Evolutionary conservation across 495 filamentous ascomycete genomes (phyloP), one percentile per base, ranked within the genome.

Genomic region (Hyaloscypha variabilis): DNA sequence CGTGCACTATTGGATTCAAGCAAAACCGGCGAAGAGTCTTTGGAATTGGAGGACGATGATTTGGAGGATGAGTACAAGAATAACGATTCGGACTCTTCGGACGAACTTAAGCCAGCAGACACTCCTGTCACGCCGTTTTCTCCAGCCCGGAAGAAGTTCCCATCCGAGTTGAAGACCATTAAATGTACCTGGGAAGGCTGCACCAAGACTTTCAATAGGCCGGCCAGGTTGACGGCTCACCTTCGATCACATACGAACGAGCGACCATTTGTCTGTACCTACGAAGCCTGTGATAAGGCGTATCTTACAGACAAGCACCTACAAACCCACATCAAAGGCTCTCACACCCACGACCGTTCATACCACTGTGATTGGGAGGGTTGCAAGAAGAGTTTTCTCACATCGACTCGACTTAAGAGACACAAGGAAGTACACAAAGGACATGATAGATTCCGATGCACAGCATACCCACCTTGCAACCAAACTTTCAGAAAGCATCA

Each of bases 401-500:
- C 89, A 0, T 85, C 85, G 0, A 90, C 89, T 2, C 79, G 89
- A n/a, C 83, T 96, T 6, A 81, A 85, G 26, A 82, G 90, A 24
- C 91, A 94, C 73, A 71, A 85, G 58, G 81, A 82, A 25, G 83
- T 87, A 1, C 91, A 94, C 70, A 83, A 91, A 72, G 88, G 87
- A 25, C 79, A 79, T 63, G 86, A 91, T 66, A 81, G 86, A 58
- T 91, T 87, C 68, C 81, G 82, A 62, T 99, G 95, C 72, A 87
- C 83, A 8, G 90, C 86, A 25, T 88, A 88, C 65, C 85, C 88
- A 8, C 89, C 85, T 1, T 99, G 95, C 73, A 79, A 85, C 36
- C 84, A 89, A 74, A 85, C 84, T 17, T 99, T 98, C 76, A 85
- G 95, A 50, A 98, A 97, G 74, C 90, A 93, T 70, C 85, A 90